Conservation (phyloP, 75 land plant species). For the Gnetum montanum region DNA sequence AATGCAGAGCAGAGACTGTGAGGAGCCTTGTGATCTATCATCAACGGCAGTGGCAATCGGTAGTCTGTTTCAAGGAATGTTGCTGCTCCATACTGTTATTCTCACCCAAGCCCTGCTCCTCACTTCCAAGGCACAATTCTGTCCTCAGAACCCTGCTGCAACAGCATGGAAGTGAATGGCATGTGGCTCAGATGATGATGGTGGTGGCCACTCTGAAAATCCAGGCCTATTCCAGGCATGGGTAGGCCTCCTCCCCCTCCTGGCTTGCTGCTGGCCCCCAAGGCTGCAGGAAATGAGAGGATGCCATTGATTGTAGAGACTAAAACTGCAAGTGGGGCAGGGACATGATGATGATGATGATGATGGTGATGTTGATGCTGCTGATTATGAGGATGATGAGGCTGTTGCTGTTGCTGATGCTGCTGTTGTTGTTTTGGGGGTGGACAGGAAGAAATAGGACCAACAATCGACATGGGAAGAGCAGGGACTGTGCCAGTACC, state of each 20-base stretch:
- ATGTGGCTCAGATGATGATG: slow-evolving; percentile 23
- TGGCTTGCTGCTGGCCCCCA: neutral
- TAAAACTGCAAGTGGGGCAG: neutral
- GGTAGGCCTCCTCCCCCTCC: neutral
- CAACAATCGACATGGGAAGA: slow-evolving; percentile 14
- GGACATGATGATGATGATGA: neutral
- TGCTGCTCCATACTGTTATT: too few relatives aligned
- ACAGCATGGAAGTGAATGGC: slow-evolving; percentile 26
- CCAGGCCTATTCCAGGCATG: slow-evolving; percentile 16
- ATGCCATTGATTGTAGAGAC: too few relatives aligned
- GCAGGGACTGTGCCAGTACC: slow-evolving; percentile 60
- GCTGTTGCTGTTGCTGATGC: neutral
- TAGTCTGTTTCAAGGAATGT: too few relatives aligned
- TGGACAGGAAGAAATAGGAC: slow-evolving; percentile 1
- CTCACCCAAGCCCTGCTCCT: too few relatives aligned
- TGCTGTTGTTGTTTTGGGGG: neutral
- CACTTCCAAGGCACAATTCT: slow-evolving; percentile 3
- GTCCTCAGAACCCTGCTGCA: slow-evolving; percentile 21
- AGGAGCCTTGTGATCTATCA: too few relatives aligned
- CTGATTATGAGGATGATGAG: neutral
- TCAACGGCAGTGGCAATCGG: too few relatives aligned
- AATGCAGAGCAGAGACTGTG: too few relatives aligned
- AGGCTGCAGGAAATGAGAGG: too few relatives aligned
- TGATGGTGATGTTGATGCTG: neutral
- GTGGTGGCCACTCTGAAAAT: slow-evolving; percentile 20